Evolutionary conservation across 2,329 filamentous ascomycete genomes (phyloP).

Genomic region (Aspergillus melleus): DNA sequence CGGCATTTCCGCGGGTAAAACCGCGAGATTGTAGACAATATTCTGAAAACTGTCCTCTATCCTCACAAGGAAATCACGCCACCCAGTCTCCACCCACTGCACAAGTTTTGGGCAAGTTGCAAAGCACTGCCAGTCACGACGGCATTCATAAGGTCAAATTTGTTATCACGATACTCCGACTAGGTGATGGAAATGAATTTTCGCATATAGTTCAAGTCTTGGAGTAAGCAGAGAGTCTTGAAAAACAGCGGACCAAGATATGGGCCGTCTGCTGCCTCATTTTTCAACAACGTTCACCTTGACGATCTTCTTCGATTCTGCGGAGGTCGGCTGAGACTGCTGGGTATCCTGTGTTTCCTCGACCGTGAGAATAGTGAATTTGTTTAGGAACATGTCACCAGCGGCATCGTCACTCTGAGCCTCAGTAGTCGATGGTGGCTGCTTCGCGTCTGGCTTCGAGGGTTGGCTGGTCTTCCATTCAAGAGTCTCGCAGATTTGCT

Average conservation of each 20-base stretch:
- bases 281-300: conserved; percentile 19
- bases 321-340: conserved; percentile 10
- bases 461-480: conserved; percentile 21
- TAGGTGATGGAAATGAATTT: conserved; percentile 30
- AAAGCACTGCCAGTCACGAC: conserved; percentile 34
- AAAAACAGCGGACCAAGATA: conserved; percentile 22
- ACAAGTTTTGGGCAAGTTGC: conserved; percentile 25
- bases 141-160: conserved; percentile 34
- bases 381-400: conserved; percentile 21
- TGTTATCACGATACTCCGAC: conserved; percentile 29
- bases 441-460: conserved; percentile 17
- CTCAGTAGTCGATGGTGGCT: conserved; percentile 8
- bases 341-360: conserved; percentile 23
- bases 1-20: conserved; percentile 10
- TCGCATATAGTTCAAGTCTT: conserved; percentile 31
- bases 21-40: conserved; percentile 11
- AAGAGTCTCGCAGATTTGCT: conserved; percentile 26
- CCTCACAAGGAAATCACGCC: conserved; percentile 10
- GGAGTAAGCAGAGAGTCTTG: conserved; percentile 29
- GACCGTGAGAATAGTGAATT: conserved; percentile 29
- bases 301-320: conserved; percentile 19
- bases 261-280: conserved; percentile 14
- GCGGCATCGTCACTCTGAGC: conserved; percentile 12
- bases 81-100: conserved; percentile 18
- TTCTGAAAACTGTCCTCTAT: conserved; percentile 5